These are phyloP conservation scores for Extremus antarcticus DNA, from an alignment of 495 filamentous ascomycete genomes.

Conservation along the genomic window DNA sequence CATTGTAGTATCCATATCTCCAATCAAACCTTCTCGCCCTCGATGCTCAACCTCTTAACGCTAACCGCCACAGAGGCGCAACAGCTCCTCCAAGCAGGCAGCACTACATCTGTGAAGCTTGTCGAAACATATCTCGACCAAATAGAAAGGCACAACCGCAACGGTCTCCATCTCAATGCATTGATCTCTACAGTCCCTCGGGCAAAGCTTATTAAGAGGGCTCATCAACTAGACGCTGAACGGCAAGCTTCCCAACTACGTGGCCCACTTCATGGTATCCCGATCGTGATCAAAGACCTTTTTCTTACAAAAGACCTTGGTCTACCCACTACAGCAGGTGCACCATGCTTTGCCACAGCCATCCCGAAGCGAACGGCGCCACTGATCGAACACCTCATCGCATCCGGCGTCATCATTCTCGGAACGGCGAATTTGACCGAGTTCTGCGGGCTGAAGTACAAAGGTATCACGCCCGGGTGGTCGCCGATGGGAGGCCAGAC, in stretches of 20 bases:
- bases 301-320: constrained; percentile 27
- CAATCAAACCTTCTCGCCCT: too few species aligned
- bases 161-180: constrained; percentile 26
- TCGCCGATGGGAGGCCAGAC: constrained; percentile 28
- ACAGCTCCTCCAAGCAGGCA: constrained; percentile 27
- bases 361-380: constrained; percentile 29
- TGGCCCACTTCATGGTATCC: constrained; percentile 35
- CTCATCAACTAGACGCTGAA: constrained; percentile 30
- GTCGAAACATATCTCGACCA: constrained; percentile 40
- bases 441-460: constrained; percentile 26
- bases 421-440: constrained; percentile 29
- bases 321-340: constrained; percentile 28
- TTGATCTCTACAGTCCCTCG: constrained; percentile 31
- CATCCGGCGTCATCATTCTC: constrained; percentile 25
- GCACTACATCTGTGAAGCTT: constrained; percentile 38
- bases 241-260: constrained; percentile 24
- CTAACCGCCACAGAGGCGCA: constrained; percentile 37
- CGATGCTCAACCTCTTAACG: constrained; percentile 28
- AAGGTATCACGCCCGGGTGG: constrained; percentile 19
- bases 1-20: too few species aligned
- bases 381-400: constrained; percentile 26
- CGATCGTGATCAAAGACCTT: constrained; percentile 40
- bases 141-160: constrained; percentile 38
- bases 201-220: constrained; percentile 25
- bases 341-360: constrained; percentile 29